Evolutionary conservation across 306 rosid genomes (phyloP), one percentile per base, ranked within the genome.

Genomic region (Potentilla sterilis): DNA sequence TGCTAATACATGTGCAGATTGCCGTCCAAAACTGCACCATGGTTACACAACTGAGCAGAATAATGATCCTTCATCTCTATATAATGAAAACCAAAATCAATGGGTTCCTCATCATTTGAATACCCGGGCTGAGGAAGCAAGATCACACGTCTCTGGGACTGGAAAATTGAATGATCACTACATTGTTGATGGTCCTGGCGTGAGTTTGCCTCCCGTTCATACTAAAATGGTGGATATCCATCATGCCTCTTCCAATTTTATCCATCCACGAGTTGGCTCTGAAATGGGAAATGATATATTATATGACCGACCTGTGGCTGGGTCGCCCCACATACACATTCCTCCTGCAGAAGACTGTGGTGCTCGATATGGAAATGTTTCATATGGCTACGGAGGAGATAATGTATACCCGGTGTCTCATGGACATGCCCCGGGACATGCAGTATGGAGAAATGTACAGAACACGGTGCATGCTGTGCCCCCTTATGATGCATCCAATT

Each of bases 21-120:
- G 95, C 79, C 86, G 79, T 48, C 79, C 94, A 74, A 94, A 91
- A 86, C 83, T 88, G 81, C 97, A 86, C 69, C 93, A 91, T 61
- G 80, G 84, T 51, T 87, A 85, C 73, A 76, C 91, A 52, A 85
- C 70, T 67, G 98, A 91, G 74, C 85, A 61, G 46, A 86, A 69
- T 79, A 84, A 70, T 42, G 97, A 89, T 75, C 83, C 42, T 43
- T 86, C 92, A 65, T 49, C 88, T 77, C 84, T 74, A 78, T 87
- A 85, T 79, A 89, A 64, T 61, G 94, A 93, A 35, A 61, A 75
- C 75, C 95, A 80, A 48, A 86, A 82, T 79, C 93, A 87, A 48
- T 87, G 98, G 96, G 82, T 81, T 78, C 67, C 83, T 77, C 90
- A 81, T 73, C 92, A 81, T 58, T 70, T 88, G 82, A 86, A 75